Evolutionary conservation across 495 filamentous ascomycete genomes (phyloP).

Genomic region (Podospora conica): DNA sequence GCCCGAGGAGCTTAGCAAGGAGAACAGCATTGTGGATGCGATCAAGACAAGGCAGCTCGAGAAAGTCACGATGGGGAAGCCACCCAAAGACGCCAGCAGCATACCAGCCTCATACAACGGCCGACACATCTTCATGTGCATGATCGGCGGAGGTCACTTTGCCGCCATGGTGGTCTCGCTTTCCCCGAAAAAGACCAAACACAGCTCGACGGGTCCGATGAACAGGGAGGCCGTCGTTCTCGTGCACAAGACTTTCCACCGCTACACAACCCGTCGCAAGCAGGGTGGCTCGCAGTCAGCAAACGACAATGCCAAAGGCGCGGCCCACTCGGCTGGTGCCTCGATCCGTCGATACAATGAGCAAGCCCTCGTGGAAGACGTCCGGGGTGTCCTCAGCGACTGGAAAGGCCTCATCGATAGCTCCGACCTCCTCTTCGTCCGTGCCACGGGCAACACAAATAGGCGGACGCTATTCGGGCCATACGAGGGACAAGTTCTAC

Average conservation of each 20-base stretch:
- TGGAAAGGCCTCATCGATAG: slow-evolving; percentile 82
- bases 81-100: slow-evolving; percentile 42
- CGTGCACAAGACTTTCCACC: slow-evolving; percentile 95
- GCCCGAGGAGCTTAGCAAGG: slow-evolving; percentile 57
- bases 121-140: slow-evolving; percentile 89
- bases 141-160: slow-evolving; percentile 98
- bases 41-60: slow-evolving; percentile 69
- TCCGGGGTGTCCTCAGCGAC: slow-evolving; percentile 67
- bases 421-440: slow-evolving; percentile 76
- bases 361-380: slow-evolving; percentile 73
- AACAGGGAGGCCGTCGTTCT: slow-evolving; percentile 79
- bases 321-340: slow-evolving; percentile 89
- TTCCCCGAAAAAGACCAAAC: slow-evolving; percentile 69
- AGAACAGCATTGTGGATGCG: slow-evolving; percentile 54
- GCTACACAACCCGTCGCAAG: slow-evolving; percentile 92
- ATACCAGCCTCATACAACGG: slow-evolving; percentile 47
- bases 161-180: slow-evolving; percentile 92
- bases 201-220: slow-evolving; percentile 53
- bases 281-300: slow-evolving; percentile 93
- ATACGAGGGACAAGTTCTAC: slow-evolving; percentile 81
- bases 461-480: slow-evolving; percentile 79
- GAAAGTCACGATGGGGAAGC: slow-evolving; percentile 51
- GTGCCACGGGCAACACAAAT: slow-evolving; percentile 82
- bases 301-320: slow-evolving; percentile 83
- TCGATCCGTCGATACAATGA: slow-evolving; percentile 91